Base-by-base conservation (phyloP, 2,329 filamentous ascomycete species). In the Fusarium austroafricanum region DNA sequence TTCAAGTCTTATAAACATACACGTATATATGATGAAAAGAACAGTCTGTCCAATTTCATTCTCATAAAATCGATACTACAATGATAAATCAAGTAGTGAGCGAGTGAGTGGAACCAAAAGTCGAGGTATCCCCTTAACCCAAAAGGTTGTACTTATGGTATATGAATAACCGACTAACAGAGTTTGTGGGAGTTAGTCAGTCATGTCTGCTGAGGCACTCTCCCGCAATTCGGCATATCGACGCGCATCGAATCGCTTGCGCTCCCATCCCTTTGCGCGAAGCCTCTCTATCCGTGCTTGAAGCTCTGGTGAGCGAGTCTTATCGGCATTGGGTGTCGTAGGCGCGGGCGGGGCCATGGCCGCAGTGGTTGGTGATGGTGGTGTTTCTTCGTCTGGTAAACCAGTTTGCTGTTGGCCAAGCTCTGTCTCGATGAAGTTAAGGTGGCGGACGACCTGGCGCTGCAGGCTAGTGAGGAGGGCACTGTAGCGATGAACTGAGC, bases 151-250 rank as follows among this genome's bases (percentile, higher is more conserved):
- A 26, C 26, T 26, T 26, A 10, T 26, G 26, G 26, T 26, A 26
- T 26, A 26, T 26, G 26, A 26, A 5, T 26, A 8, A 26, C 26
- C 7, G 26, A 26, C 6, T 6, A 26, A 8, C 26, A 9, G 26
- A 8, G 9, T 9, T 28, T 26, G n/a, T 49, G 23, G 21, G 11
- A 21, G 20, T 61, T 44, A 74, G 33, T 70, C 64, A 21, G 57
- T 56, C 63, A 88, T 76, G 70, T 89, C 87, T 3, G 82, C 81
- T 55, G 88, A 75, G 38, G 82, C 86, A 50, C 77, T 80, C 68
- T 85, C 83, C 15, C 84, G 78, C 10, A 89, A 77, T 20, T 80
- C 80, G 72, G 86, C 83, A 71, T 89, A 89, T 37, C 84, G 80
- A 43, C 78, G 75, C 8, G 78, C 77, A 63, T 89, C 83, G 67